Evolutionary conservation across 495 filamentous ascomycete species (phyloP), one percentile per base, ranked within the genome.

Genomic region (Podospora anserina): DNA sequence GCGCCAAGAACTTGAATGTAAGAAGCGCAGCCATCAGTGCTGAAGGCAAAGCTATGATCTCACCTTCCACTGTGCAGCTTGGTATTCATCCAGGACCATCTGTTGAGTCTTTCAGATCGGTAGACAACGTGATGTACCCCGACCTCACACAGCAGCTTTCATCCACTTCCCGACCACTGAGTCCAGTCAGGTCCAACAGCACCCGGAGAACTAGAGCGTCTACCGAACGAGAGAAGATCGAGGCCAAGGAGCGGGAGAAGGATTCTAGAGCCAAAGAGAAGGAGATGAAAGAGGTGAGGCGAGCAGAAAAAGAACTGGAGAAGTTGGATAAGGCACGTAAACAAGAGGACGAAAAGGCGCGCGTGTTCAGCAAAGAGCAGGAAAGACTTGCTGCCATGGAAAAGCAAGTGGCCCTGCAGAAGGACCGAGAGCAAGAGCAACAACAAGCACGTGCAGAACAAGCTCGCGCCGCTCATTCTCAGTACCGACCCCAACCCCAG

Each of bases 1-100:
- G 90, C 49, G 93, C 93, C 16, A 93, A 90, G 74, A 91, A 89
- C 19, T 84, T 96, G 57, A 90, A 96, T 68, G 90, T 89, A 18
- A 94, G 88, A 67, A 92, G 91, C 72, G 92, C 91, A 27, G 88
- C 89, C 60, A 82, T 90, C 61, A 92, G 89, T 72, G 91, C 90
- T 26, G 89, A 93, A 66, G 88, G 89, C 7, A 93, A 90, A 74
- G 66, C 82, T 32, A 68, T 86, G 28, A 64, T 68, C 6, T 84
- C 83, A 6, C 80, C 85, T 15, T 78, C 82, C 16, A 75, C 74
- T 7, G 74, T 74, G 26, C 72, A 75, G 44, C 68, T 81, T 4
- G 80, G 76, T 27, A 65, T 78, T 9, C 76, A 82, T 54, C 30
- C 69, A 2, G 70, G 70, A 5, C 62, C 77, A 7, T 83, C 82